Conservation (phyloP, 2,329 filamentous ascomycete species). For the Scorias spongiosa region DNA sequence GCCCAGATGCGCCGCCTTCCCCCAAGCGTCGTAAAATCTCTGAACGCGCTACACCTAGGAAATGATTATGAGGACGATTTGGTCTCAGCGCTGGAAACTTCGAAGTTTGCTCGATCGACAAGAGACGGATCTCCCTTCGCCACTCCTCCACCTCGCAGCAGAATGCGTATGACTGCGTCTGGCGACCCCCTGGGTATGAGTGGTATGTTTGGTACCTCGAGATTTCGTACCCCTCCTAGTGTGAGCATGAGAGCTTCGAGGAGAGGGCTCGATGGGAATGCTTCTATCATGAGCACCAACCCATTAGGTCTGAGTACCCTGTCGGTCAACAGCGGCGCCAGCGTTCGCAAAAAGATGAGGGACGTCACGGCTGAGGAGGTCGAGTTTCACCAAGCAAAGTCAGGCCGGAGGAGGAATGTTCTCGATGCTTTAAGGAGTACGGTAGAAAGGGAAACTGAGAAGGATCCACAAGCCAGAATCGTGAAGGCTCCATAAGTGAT, state of each 20-base stretch:
- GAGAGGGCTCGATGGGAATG: neutral
- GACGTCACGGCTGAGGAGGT: conserved; percentile 28
- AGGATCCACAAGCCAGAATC: conserved; percentile 13
- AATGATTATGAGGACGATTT: conserved; percentile 21
- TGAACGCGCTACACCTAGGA: conserved; percentile 16
- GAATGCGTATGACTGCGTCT: conserved; percentile 13
- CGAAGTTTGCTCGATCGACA: conserved; percentile 12
- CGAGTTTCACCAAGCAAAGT: conserved; percentile 19
- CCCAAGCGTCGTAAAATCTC: conserved; percentile 14
- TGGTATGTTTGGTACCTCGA: conserved; percentile 17
- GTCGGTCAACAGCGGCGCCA: conserved; percentile 11
- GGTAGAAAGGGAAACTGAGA: conserved; percentile 13
- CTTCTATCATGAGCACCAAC: neutral
- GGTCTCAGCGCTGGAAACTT: conserved; percentile 11
- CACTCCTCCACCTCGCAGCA: conserved; percentile 19
- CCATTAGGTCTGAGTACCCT: conserved; percentile 14
- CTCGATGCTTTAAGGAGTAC: conserved; percentile 23
- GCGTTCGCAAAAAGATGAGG: conserved; percentile 20
- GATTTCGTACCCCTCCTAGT: conserved; percentile 15
- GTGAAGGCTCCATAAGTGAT: neutral
- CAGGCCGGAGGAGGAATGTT: conserved; percentile 23
- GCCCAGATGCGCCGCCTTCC: conserved; percentile 61
- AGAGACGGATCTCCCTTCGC: conserved; percentile 18
- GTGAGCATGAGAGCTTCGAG: conserved; percentile 1
- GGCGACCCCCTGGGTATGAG: conserved; percentile 21